Conservation (phyloP, 164 flowering plant species). For the Vitis labrusca region DNA sequence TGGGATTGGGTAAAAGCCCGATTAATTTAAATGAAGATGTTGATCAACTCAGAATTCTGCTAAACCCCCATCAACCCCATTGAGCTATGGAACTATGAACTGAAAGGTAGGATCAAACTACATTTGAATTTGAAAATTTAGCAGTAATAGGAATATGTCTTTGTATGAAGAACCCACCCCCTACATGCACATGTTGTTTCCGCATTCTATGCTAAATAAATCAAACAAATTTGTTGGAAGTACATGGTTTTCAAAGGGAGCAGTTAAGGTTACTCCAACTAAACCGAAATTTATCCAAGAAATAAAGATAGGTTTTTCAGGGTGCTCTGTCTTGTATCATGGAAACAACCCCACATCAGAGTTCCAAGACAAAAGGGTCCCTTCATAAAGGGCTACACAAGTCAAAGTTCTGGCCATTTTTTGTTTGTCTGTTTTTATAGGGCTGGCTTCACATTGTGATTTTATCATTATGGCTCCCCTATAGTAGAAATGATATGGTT, state of each 20-base stretch:
- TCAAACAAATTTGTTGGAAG: conserved; percentile 20
- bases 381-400: conserved; percentile 11
- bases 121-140: neutral
- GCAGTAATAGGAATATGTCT: neutral
- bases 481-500: neutral
- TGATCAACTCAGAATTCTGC: too few relatives aligned
- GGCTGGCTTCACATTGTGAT: neutral
- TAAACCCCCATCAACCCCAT: too few relatives aligned
- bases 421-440: conserved; percentile 27
- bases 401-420: conserved; percentile 25
- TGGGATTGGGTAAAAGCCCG: too few relatives aligned
- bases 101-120: too few relatives aligned
- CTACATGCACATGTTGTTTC: conserved; percentile 24
- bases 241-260: conserved; percentile 68
- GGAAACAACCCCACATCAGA: conserved; percentile 23
- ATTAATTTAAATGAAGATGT: too few relatives aligned
- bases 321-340: conserved; percentile 16
- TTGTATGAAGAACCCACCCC: neutral
- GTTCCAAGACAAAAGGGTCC: conserved; percentile 15
- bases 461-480: neutral
- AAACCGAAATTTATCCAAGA: conserved; percentile 9
- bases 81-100: too few relatives aligned
- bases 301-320: neutral
- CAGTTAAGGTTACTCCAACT: conserved; percentile 38
- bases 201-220: conserved; percentile 30